These are phyloP conservation scores for Sugiyamaella lignohabitans DNA, from an alignment of 805 yeast species.

Conservation along the genomic window DNA sequence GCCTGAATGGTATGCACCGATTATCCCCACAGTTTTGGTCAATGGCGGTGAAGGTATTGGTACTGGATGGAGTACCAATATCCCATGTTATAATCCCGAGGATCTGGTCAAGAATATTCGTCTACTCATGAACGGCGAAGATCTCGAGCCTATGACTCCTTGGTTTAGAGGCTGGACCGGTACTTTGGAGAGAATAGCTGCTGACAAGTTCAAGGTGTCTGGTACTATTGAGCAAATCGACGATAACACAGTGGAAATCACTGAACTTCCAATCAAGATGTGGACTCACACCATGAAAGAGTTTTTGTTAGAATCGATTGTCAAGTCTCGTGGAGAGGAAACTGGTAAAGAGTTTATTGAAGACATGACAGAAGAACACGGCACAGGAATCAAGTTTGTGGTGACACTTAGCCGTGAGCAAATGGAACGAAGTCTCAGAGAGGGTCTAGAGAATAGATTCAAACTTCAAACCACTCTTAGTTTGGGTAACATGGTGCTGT, in stretches of 20 bases:
- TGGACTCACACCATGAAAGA: constrained; percentile 94
- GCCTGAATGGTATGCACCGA: constrained; percentile 92
- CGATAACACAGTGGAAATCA: constrained; percentile 73
- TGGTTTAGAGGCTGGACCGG: constrained; percentile 98
- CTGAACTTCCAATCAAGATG: constrained; percentile 84
- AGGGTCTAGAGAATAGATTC: constrained; percentile 81
- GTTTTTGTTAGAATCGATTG: constrained; percentile 64
- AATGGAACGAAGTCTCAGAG: constrained; percentile 67
- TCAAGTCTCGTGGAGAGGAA: constrained; percentile 56
- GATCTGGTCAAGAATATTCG: constrained; percentile 74
- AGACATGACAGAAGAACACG: constrained; percentile 93
- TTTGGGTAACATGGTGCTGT: constrained; percentile 88
- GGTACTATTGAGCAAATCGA: constrained; percentile 81
- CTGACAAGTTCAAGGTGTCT: constrained; percentile 66
- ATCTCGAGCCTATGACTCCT: constrained; percentile 67
- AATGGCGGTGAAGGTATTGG: constrained; percentile 98
- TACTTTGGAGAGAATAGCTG: constrained; percentile 48
- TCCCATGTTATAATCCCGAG: constrained; percentile 83
- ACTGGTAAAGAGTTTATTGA: constrained; percentile 64
- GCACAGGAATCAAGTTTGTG: constrained; percentile 69
- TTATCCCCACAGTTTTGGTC: constrained; percentile 90
- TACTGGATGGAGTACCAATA: constrained; percentile 95
- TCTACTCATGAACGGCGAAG: constrained; percentile 66
- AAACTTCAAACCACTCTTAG: constrained; percentile 63
- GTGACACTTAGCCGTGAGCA: constrained; percentile 70